These are phyloP conservation scores for Phaeosphaeriaceae sp. DNA, from an alignment of 2,329 filamentous ascomycete genomes.

Conservation along the genomic window DNA sequence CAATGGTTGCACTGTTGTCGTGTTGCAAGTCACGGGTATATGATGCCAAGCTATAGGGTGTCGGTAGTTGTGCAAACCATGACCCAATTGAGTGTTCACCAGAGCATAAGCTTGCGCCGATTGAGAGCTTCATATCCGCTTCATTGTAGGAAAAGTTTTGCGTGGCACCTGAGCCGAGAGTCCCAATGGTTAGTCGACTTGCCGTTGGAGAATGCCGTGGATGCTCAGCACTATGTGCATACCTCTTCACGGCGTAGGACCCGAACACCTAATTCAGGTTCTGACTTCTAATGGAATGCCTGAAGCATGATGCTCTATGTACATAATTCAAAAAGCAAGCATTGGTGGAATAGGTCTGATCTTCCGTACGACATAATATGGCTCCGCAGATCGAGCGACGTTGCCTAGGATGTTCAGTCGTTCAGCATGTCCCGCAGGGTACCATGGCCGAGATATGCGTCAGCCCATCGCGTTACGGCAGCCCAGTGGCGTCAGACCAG, in stretches of 20 bases:
- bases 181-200: too few species aligned
- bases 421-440: not conserved
- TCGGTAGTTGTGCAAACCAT: slow-evolving; percentile 1
- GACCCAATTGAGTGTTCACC: not conserved
- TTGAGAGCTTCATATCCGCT: not conserved
- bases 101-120: not conserved
- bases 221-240: too few species aligned
- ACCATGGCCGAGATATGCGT: not conserved
- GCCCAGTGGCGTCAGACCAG: not conserved
- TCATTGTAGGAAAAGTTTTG: not conserved
- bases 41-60: not conserved
- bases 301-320: not conserved
- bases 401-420: not conserved
- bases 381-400: not conserved
- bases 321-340: not conserved
- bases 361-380: not conserved
- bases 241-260: not conserved
- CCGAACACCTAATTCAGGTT: not conserved
- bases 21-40: slow-evolving; percentile 2
- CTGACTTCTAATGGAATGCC: not conserved
- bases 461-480: not conserved
- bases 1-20: not conserved
- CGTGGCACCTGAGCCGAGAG: not conserved
- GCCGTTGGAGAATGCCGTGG: too few species aligned
- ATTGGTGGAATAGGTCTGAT: not conserved